Conservation (phyloP, 2,329 filamentous ascomycete species). For the Xylariales sp. region DNA sequence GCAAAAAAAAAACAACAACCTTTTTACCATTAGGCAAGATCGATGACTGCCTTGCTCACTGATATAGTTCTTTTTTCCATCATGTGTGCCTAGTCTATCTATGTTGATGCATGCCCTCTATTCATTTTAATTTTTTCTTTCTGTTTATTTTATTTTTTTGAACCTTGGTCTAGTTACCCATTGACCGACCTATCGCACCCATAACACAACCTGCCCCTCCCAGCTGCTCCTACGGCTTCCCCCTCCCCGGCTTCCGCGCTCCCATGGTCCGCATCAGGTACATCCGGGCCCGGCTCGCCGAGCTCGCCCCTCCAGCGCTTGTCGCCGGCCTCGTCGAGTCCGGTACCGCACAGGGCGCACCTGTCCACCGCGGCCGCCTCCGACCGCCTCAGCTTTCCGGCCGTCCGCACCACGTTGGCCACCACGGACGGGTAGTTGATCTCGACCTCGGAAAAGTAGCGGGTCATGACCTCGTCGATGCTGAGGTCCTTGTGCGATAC, state of each 20-base stretch:
- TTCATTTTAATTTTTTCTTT: neutral
- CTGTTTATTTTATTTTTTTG: neutral
- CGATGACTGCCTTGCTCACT: too few relatives aligned
- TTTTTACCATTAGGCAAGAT: too few relatives aligned
- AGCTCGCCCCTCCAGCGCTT: constrained; percentile 60
- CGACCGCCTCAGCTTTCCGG: constrained; percentile 67
- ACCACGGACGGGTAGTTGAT: constrained; percentile 86
- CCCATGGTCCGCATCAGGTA: constrained; percentile 10
- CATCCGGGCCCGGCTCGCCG: constrained; percentile 36
- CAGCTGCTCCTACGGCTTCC: constrained; percentile 1
- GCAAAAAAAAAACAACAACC: too few relatives aligned
- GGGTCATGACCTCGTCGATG: constrained; percentile 84
- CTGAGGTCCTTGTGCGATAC: constrained; percentile 72
- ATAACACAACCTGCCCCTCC: constrained; percentile 54
- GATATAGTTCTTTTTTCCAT: too few relatives aligned
- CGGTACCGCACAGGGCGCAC: constrained; percentile 70
- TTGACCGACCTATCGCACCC: constrained; percentile 65
- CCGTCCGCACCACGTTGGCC: constrained; percentile 89
- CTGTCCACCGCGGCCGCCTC: constrained; percentile 23
- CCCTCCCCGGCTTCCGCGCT: constrained; percentile 6
- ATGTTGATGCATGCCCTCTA: too few relatives aligned
- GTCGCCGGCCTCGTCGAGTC: constrained; percentile 59
- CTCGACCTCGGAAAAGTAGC: constrained; percentile 86
- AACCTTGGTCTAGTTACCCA: constrained; percentile 21
- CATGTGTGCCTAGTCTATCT: too few relatives aligned